A percentile compares a stretch with the other conserved stretches of the same genome.
Conservation (phyloP, 306 rosid species). For the Gillenia trifoliata region DNA sequence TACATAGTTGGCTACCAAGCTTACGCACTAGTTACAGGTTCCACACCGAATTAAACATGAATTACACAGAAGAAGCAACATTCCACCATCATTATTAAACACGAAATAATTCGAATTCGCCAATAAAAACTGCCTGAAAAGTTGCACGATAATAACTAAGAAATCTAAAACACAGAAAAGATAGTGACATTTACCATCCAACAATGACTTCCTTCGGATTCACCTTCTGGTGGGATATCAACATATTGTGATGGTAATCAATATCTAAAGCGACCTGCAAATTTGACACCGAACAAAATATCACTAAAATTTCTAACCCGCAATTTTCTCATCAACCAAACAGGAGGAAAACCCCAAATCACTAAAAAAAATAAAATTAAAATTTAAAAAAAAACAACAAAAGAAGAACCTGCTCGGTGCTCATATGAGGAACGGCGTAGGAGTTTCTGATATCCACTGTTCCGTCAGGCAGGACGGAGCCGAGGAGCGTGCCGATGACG, state of each 20-base stretch:
- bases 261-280: conserved; percentile 90
- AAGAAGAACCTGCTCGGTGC: conserved; percentile 58
- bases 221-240: conserved; percentile 79
- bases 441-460: conserved; percentile 82
- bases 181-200: conserved; percentile 62
- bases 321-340: background rate
- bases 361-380: too few relatives aligned
- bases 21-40: background rate
- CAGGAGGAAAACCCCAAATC: background rate
- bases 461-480: conserved; percentile 72
- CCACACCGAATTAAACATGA: background rate
- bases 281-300: background rate
- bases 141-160: background rate
- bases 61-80: background rate
- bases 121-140: background rate
- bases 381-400: background rate
- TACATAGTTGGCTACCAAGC: background rate
- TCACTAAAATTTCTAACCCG: background rate
- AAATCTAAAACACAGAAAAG: background rate
- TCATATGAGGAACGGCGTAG: conserved; percentile 94
- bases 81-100: background rate
- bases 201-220: conserved; percentile 93
- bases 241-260: conserved; percentile 93
- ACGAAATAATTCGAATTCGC: background rate
- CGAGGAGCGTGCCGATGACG: conserved; percentile 91